Base-by-base conservation (phyloP, 306 rosid species). In the Quercus berberidifolia region DNA sequence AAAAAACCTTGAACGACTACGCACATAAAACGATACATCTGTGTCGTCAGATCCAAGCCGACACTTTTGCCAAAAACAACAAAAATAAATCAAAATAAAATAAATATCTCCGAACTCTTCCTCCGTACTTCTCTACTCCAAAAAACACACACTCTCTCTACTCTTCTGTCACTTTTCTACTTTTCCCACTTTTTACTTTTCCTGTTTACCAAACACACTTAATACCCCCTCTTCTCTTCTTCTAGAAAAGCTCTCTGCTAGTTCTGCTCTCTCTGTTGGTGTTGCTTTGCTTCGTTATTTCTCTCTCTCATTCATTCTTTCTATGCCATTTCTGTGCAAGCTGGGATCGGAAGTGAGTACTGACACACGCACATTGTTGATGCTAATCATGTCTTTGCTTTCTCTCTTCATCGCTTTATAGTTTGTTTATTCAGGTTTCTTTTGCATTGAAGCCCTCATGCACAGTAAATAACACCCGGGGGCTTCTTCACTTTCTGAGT, bases 161-260 rank as follows among this genome's bases (percentile, higher is more conserved):
- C 46, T 41, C 11, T 8, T 2, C 1, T 0, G 1, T 2, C 20
- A 17, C 59, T 35, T 12, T 54, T 71, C 41, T 55, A 79, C 91
- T 86, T 86, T 79, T 73, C 91, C 81, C 51, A 69, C 86, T 73
- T 85, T 83, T 77, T 55, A 82, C 90, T 86, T 82, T 85, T 84
- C 23, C 79, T 72, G 17, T 63, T 82, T 79, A 85, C 92, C 92
- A 83, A 81, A 81, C 88, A 21, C 83, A 2, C 43, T 59, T 77
- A 55, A 55, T 55, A 5, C 5, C 1, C 41, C 2, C 33, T 13
- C n/a, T 19, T 4, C 33, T 13, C n/a, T 19, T 7, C 79, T 35
- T 81, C 52, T 54, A 51, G 52, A 4, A 46, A 74, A 60, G 76
- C 79, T 80, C 46, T 14, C 43, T 73, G 58, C 60, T 38, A 60